A percentile compares a stretch with the other conserved stretches of the same genome.
phyloP scores from a whole-genome alignment of 345 rosid species.

The Syzygium jambos region DNA sequence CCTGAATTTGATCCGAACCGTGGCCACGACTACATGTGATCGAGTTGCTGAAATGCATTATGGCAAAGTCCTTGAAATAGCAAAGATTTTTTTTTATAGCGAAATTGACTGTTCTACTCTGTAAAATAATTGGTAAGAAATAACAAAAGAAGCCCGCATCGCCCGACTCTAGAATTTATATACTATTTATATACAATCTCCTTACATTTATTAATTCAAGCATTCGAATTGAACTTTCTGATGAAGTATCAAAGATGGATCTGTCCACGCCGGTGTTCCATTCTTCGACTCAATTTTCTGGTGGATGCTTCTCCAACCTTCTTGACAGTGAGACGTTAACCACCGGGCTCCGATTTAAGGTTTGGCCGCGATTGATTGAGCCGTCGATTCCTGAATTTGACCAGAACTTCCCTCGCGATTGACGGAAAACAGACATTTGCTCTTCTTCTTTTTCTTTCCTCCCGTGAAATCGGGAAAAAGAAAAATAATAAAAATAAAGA shows the following conservation, averaged over 20 bases:
- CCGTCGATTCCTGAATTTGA: background rate
- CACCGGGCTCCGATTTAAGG: background rate
- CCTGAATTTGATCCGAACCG: no score
- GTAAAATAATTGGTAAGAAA: background rate
- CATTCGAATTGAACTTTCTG: background rate
- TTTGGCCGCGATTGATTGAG: background rate
- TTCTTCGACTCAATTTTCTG: background rate
- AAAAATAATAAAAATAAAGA: background rate
- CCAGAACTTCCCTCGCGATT: background rate
- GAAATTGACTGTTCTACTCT: background rate
- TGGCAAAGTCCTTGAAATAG: background rate
- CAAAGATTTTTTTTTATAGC: fast-evolving
- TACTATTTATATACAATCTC: fast-evolving
- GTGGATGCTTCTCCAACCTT: background rate
- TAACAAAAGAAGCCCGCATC: fast-evolving
- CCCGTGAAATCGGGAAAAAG: background rate
- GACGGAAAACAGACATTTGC: background rate
- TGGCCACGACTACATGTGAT: no score
- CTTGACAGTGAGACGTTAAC: background rate
- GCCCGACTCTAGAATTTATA: fast-evolving
- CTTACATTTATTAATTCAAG: fast-evolving
- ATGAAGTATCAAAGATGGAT: fast-evolving
- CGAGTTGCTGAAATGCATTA: background rate
- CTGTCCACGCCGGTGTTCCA: background rate
- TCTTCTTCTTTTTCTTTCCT: background rate